Conservation (phyloP, 2,329 filamentous ascomycete species). For the Fusarium sambucinum region DNA sequence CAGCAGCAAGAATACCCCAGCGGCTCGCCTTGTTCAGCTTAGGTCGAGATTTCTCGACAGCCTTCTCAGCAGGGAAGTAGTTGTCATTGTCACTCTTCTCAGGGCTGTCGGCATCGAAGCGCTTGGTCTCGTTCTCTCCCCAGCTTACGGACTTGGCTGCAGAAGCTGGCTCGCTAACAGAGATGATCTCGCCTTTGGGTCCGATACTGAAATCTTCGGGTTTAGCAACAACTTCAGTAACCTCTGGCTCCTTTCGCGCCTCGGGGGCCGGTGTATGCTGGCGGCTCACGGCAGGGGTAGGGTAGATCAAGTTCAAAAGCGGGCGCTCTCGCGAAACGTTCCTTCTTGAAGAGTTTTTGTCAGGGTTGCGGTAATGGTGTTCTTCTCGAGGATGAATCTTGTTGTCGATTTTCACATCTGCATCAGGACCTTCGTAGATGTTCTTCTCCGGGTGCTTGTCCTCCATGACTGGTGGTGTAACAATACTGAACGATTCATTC, state of each 20-base stretch:
- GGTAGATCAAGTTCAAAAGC: constrained; percentile 70
- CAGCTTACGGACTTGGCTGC: constrained; percentile 70
- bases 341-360: constrained; percentile 50
- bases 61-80: constrained; percentile 42
- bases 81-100: constrained; percentile 55
- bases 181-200: constrained; percentile 58
- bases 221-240: constrained; percentile 33
- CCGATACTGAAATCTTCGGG: constrained; percentile 55
- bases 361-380: constrained; percentile 51
- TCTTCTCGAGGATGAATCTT: constrained; percentile 67
- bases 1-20: constrained; percentile 67
- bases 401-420: constrained; percentile 73
- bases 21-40: constrained; percentile 57
- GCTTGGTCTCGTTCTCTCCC: constrained; percentile 74
- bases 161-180: constrained; percentile 38
- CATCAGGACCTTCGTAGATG: constrained; percentile 69
- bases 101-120: constrained; percentile 72
- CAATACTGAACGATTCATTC: constrained; percentile 59
- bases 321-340: constrained; percentile 69
- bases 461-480: constrained; percentile 67
- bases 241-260: constrained; percentile 33
- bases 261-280: constrained; percentile 59
- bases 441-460: constrained; percentile 58
- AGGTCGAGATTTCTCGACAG: constrained; percentile 51
- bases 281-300: constrained; percentile 64